Evolutionary conservation across 163 green algal genomes (phyloP).

Genomic region (Scenedesmus sp.): DNA sequence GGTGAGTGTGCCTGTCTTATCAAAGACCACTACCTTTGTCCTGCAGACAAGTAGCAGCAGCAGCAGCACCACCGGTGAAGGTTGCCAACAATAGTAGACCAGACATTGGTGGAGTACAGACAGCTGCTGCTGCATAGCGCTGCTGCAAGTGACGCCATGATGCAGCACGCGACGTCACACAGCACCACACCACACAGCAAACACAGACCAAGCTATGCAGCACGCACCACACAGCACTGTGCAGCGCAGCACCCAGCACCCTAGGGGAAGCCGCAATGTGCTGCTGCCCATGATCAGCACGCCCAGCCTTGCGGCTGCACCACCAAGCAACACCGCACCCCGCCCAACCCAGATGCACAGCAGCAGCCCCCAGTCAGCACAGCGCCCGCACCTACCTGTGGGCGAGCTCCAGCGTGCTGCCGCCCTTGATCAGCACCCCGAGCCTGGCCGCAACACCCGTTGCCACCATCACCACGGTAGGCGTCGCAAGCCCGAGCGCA

Average conservation of each 20-base stretch:
- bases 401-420: slow-evolving; percentile 37
- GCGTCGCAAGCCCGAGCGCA: slow-evolving; percentile 97
- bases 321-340: not conserved
- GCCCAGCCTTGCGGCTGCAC: not conserved
- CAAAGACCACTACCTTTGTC: slow-evolving; percentile 93
- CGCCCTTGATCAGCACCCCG: slow-evolving; percentile 74
- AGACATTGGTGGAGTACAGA: too few species aligned
- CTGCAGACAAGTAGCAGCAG: slow-evolving; percentile 49
- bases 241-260: not conserved
- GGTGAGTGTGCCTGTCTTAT: slow-evolving; percentile 99
- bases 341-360: not conserved
- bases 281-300: slow-evolving; percentile 91
- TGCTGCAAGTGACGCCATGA: too few species aligned
- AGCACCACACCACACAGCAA: not conserved
- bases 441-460: slow-evolving; percentile 76
- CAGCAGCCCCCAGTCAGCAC: not conserved
- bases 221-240: not conserved
- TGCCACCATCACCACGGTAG: slow-evolving; percentile 97
- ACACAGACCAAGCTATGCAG: not conserved
- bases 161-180: not conserved
- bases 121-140: too few species aligned
- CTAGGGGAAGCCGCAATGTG: slow-evolving; percentile 83
- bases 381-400: slow-evolving; percentile 21
- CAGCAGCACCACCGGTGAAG: too few species aligned
- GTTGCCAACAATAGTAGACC: too few species aligned